Conservation (phyloP, 345 rosid species). For the Reutealis trisperma region DNA sequence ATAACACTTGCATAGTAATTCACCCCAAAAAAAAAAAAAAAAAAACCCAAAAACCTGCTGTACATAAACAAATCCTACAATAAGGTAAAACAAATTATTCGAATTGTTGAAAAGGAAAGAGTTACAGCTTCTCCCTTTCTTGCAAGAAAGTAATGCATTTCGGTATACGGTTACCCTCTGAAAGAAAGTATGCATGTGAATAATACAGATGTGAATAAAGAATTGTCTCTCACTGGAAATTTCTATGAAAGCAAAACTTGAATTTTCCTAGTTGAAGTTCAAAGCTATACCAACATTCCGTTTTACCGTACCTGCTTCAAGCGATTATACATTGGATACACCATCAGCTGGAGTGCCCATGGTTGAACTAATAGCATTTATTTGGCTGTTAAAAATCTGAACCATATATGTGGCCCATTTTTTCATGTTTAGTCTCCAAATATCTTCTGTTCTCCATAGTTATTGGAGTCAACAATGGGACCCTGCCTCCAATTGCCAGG, state of each 20-base stretch:
- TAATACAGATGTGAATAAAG: not conserved
- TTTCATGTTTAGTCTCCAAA: conserved; percentile 26
- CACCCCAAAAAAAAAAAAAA: no score
- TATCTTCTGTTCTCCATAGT: conserved; percentile 24
- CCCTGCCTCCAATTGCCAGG: conserved; percentile 31
- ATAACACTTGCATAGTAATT: no score
- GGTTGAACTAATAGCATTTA: conserved; percentile 11
- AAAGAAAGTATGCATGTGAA: not conserved
- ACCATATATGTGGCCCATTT: conserved; percentile 28
- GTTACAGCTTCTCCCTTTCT: not conserved
- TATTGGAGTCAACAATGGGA: conserved; percentile 26
- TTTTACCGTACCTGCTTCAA: not conserved
- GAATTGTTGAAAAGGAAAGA: no score
- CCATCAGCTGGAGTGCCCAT: not conserved
- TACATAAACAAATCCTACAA: no score
- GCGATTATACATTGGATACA: not conserved
- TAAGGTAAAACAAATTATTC: no score
- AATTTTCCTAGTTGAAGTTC: not conserved
- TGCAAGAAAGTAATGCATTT: not conserved
- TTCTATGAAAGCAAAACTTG: not conserved
- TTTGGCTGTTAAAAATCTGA: not conserved
- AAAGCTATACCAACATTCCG: not conserved
- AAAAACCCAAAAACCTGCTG: no score
- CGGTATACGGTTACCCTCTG: not conserved
- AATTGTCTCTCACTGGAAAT: not conserved